Base-by-base conservation (phyloP, 441 rosid species). In the Croton laevigatus region DNA sequence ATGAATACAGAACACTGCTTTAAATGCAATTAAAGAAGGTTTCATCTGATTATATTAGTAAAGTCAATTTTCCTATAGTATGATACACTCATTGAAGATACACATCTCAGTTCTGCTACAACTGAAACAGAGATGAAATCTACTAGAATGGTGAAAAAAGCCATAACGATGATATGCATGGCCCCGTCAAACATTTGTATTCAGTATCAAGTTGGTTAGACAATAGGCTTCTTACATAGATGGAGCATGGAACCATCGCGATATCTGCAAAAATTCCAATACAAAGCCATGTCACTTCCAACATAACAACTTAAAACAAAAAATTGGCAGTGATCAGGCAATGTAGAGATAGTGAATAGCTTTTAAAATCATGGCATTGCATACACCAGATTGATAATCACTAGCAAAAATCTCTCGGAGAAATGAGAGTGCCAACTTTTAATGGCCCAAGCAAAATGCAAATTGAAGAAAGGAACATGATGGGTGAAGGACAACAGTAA, bases 221-320 rank as follows among this genome's bases (percentile, higher is more conserved):
- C 0, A 22, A 6, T 32, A 65, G 23, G 59, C 20, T 59, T 38
- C 77, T 61, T 46, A 20, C 6, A 42, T 49, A 40, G 22, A 17
- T 66, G 63, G 20, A 45, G 46, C 13, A 7, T 32, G 12, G 46
- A 17, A 9, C 22, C 23, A 44, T 62, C 62, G 52, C 19, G 6
- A 8, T 42, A 66, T 67, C 78, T 65, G 69, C 37, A 61, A 62
- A 62, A 13, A 53, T 34, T 34, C 16, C 68, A 46, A 71, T 36
- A 64, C n/a, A 45, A 37, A 65, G 3, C 23, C 32, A 27, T 34
- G 52, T 27, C 44, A 51, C 6, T 57, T 69, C 55, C 34, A 17
- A 61, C 11, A 16, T 45, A 9, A 66, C 1, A 3, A 58, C 38
- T 38, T 49, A 32, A n/a, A 44, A n/a, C 42, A 57, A 16, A 8